Evolutionary conservation across 495 filamentous ascomycete species (phyloP).

Genomic region (Podospora anserina): DNA sequence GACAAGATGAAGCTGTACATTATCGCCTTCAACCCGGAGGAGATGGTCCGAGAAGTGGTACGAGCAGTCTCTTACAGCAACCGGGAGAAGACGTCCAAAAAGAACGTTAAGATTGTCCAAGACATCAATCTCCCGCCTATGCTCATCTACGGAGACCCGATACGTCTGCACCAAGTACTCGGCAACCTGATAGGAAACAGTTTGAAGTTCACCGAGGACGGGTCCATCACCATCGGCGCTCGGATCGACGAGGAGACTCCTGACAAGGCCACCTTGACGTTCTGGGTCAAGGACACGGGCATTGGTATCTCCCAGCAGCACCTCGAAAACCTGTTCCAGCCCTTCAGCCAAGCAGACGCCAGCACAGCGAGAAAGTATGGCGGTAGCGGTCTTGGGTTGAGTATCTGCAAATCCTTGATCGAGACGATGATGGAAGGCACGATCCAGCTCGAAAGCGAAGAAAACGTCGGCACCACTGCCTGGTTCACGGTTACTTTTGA

Average conservation of each 20-base stretch:
- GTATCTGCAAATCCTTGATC: conserved; percentile 92
- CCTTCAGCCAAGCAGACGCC: conserved; percentile 86
- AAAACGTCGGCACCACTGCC: conserved; percentile 76
- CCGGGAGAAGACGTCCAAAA: conserved; percentile 62
- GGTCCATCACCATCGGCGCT: conserved; percentile 76
- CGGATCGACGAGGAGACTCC: conserved; percentile 65
- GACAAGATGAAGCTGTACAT: conserved; percentile 93
- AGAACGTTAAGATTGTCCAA: conserved; percentile 59
- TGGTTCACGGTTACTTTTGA: conserved; percentile 80
- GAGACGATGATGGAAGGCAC: conserved; percentile 84
- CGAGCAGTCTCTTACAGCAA: conserved; percentile 83
- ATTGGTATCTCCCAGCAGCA: conserved; percentile 84
- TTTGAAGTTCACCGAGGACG: conserved; percentile 88
- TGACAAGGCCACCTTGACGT: conserved; percentile 68
- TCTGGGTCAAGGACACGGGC: conserved; percentile 85
- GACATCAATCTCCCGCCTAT: conserved; percentile 73
- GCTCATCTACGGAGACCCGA: conserved; percentile 85
- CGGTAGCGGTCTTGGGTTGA: conserved; percentile 83
- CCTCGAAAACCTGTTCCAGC: conserved; percentile 78
- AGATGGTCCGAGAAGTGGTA: conserved; percentile 84
- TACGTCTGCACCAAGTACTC: conserved; percentile 86
- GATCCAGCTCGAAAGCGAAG: conserved; percentile 75
- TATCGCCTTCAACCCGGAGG: conserved; percentile 77
- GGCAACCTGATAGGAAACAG: conserved; percentile 92
- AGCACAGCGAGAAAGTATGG: conserved; percentile 86